These are phyloP conservation scores for Danielozyma ontarioensis DNA, from an alignment of 805 yeast species.

Conservation along the genomic window DNA sequence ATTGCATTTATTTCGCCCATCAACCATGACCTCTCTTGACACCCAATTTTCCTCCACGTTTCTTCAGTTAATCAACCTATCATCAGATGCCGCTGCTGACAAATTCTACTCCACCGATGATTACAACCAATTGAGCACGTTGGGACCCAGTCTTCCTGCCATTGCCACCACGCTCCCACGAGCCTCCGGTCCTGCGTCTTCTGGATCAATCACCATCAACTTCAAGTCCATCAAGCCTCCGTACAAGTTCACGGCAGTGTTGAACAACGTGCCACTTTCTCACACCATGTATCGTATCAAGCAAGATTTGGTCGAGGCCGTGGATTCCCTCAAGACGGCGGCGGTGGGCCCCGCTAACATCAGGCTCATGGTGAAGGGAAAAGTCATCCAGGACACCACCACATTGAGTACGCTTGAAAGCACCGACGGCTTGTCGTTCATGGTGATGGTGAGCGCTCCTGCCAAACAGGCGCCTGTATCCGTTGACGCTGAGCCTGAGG, in stretches of 20 bases:
- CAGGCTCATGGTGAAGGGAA: slow-evolving; percentile 55
- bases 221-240: slow-evolving; percentile 74
- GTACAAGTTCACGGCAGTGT: slow-evolving; percentile 42
- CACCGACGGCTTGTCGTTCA: slow-evolving; percentile 7
- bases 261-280: slow-evolving; percentile 17
- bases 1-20: neutral
- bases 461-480: neutral
- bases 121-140: slow-evolving; percentile 21
- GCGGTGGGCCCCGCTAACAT: slow-evolving; percentile 33
- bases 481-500: neutral
- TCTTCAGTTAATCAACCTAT: slow-evolving; percentile 42
- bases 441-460: slow-evolving; percentile 15
- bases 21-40: slow-evolving; percentile 16
- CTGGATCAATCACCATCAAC: slow-evolving; percentile 16
- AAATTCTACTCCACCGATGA: slow-evolving; percentile 28
- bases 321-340: slow-evolving; percentile 18
- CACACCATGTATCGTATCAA: slow-evolving; percentile 37
- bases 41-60: slow-evolving; percentile 45
- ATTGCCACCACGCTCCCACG: slow-evolving; percentile 31
- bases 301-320: slow-evolving; percentile 23
- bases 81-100: slow-evolving; percentile 30
- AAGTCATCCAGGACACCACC: slow-evolving; percentile 52
- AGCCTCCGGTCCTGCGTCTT: neutral
- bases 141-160: slow-evolving; percentile 48
- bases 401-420: slow-evolving; percentile 23